Percentiles rank a stretch among this genome's conserved stretches.
phyloP scores from a whole-genome alignment of 176 grass and related monocot genomes.

The Tillandsia fasciculata region DNA sequence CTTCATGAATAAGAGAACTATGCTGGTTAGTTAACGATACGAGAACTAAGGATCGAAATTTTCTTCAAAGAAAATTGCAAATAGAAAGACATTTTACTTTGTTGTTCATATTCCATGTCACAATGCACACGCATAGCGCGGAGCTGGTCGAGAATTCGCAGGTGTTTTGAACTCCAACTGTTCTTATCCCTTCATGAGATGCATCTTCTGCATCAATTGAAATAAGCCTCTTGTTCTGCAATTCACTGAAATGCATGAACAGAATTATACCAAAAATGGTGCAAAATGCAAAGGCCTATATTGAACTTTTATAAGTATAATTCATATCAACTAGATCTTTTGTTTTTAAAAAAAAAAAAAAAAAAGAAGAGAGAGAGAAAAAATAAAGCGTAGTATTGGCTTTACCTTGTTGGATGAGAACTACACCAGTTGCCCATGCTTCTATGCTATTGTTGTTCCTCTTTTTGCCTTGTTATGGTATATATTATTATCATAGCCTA shows the following conservation, averaged over 20 bases:
- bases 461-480: not conserved
- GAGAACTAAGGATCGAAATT: too few species aligned
- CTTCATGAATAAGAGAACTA: slow-evolving; percentile 8
- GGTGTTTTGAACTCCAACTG: slow-evolving; percentile 27
- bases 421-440: not conserved
- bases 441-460: not conserved
- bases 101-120: slow-evolving; percentile 73
- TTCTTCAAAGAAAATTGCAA: too few species aligned
- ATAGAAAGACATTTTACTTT: slow-evolving; percentile 23
- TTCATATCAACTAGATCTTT: too few species aligned
- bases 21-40: not conserved
- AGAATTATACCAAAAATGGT: too few species aligned
- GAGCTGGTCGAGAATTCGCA: slow-evolving; percentile 36
- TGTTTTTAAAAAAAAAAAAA: too few species aligned
- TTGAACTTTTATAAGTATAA: too few species aligned
- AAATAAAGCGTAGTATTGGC: too few species aligned
- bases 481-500: too few species aligned
- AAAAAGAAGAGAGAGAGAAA: too few species aligned
- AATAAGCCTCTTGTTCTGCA: not conserved
- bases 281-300: too few species aligned
- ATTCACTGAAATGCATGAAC: too few species aligned
- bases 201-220: not conserved
- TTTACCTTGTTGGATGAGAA: not conserved
- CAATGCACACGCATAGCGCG: slow-evolving; percentile 34
- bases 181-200: slow-evolving; percentile 54